Evolutionary conservation across 352 stramenopile species (phyloP), one percentile per base, ranked within the genome.

Genomic region (Globisporangium middletonii): DNA sequence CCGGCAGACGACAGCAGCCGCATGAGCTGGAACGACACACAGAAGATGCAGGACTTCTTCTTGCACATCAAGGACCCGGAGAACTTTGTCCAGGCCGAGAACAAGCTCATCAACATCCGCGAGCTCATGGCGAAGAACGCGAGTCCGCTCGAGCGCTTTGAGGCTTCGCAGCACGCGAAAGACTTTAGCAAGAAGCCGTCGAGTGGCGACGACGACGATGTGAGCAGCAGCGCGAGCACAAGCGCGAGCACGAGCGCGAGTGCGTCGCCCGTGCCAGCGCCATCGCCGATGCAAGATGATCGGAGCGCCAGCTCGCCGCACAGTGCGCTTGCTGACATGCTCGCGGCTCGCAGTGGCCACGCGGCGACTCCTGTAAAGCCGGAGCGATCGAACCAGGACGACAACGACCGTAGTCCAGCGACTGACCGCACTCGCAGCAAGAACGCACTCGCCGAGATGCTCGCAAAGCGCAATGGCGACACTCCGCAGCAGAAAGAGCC

Each of bases 11-110:
- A 64, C 68, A 23, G 63, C 60, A 18, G 58, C 61, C 50, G 33
- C 50, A 48, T 16, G 56, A 44, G 57, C 30, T 83, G 73, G 71
- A 80, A 74, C 57, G 66, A 81, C 60, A 63, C 65, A 23, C 59
- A 83, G 65, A 83, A 82, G 67, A 75, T 78, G 37, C 61, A 83
- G 38, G 72, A 83, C 41, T 83, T 82, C 61, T 80, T 83, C 53
- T 51, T 71, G 50, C 72, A 84, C 69, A 82, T 73, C 18, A 68
- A 71, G 43, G 50, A 69, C 52, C 59, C 59, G 15, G 64, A 69
- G 55, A 65, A 79, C 53, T 60, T 60, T 2, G 62, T 53, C 18
- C 69, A 79, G 27, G 43, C 57, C 0, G 60, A 69, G 23, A 76
- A 80, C 54, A 86, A 88, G 56, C 57, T 79, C 27, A 77, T 88